Evolutionary conservation across 2,329 filamentous ascomycete genomes (phyloP), one percentile per base, ranked within the genome.

Genomic region (Botrytis aclada): DNA sequence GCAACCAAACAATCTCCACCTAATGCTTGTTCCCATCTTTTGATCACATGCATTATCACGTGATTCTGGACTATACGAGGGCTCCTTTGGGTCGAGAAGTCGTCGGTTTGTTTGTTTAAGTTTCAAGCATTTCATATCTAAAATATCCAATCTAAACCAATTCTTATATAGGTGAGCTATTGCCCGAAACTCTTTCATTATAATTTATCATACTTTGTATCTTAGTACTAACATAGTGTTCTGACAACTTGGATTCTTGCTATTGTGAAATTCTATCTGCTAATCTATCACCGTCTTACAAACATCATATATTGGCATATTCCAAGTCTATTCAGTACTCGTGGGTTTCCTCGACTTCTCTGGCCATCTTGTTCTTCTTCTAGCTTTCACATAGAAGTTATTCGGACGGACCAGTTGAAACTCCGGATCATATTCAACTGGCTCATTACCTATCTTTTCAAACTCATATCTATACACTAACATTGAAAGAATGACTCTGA

Each of bases 401-500:
- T 79, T 77, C 2, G 82, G 82, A n/a, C 82, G 75, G 65, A 83
- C 80, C 16, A 83, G 76, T 76, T 83, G 81, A 74, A 84, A 83
- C 75, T 78, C 78, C 4, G 82, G 83, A 75, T 84, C 82, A 63
- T 84, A 84, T 64, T 83, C 81, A 10, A 82, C 77, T 3, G 78
- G 77, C 32, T 80, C 80, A 25, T 79, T 76, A 4, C 79, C 79
- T 41, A 79, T 80, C 67, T 79, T 80, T 20, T 75, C 67, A 67
- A 82, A 84, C 61, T 82, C 74, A 74, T 83, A 83, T 20, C 82
- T 74, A 73, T 79, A 83, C 2, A 83, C 72, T 70, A 84, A 73
- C 77, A 81, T 80, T 0, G 78, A 76, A 70, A 84, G 61, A 76
- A 84, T 80, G 29, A 83, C 80, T 75, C 80, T 81, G 37, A 82